A percentile compares a stretch with the other conserved stretches of the same genome.
Evolutionary conservation across 305 asterid species (phyloP).

Genomic region (Solanum hybrid): DNA sequence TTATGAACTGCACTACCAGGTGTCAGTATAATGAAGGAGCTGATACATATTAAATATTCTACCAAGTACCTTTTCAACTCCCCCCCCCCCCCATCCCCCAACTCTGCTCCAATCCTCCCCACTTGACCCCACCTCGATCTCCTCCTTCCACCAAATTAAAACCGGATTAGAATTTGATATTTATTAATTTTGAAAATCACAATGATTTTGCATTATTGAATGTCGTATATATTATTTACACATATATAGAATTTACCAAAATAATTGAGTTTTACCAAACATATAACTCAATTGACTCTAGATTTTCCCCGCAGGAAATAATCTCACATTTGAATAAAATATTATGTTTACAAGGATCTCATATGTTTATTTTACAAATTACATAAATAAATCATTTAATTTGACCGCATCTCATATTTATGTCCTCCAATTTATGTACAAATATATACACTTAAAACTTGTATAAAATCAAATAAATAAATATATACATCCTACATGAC

Average conservation of each 20-base stretch:
- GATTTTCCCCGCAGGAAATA: not conserved
- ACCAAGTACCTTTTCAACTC: not conserved
- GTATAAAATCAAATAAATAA: too few species aligned
- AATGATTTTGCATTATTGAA: not conserved
- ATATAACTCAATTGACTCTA: not conserved
- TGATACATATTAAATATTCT: not conserved
- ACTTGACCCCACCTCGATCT: not conserved
- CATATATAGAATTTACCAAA: not conserved
- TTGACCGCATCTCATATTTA: too few species aligned
- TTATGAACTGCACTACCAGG: not conserved
- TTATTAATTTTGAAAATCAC: not conserved
- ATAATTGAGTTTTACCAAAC: not conserved
- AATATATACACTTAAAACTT: not conserved
- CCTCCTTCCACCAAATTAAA: not conserved
- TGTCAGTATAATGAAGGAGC: not conserved
- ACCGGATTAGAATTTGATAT: too few species aligned
- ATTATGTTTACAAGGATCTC: not conserved
- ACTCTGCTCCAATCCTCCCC: not conserved
- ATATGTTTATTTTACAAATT: not conserved
- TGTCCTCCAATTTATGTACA: not conserved
- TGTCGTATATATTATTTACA: not conserved
- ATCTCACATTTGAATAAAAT: not conserved
- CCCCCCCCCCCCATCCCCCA: not conserved
- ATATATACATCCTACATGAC: not conserved
- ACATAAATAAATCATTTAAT: not conserved